A percentile compares a stretch with the other conserved stretches of the same genome.
Evolutionary conservation across 345 rosid species (phyloP).

Genomic region (Triadica sebifera): DNA sequence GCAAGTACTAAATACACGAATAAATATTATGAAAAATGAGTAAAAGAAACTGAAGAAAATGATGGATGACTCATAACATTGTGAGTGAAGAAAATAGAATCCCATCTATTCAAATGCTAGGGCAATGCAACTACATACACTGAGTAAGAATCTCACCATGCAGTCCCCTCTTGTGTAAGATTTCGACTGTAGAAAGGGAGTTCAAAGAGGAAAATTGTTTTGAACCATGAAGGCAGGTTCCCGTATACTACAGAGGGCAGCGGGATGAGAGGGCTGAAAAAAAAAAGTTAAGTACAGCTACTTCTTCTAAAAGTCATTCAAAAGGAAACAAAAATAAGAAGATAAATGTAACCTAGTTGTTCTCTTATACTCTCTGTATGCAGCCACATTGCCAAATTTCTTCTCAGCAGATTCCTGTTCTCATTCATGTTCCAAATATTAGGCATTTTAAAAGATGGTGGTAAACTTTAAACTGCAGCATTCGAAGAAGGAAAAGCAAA

Average conservation of each 20-base stretch:
- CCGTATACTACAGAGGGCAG: constrained; percentile 63
- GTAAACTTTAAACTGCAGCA: neutral
- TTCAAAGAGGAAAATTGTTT: constrained; percentile 59
- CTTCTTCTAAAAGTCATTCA: constrained; percentile 1
- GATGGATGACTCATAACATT: neutral
- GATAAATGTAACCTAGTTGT: constrained; percentile 55
- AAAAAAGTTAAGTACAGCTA: constrained; percentile 8
- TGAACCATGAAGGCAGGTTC: constrained; percentile 75
- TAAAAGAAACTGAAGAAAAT: neutral
- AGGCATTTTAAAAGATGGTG: neutral
- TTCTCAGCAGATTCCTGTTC: constrained; percentile 79
- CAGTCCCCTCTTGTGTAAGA: constrained; percentile 56
- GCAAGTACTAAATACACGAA: too few species aligned
- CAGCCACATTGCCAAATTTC: constrained; percentile 62
- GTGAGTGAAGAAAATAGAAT: neutral
- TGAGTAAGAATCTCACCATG: constrained; percentile 52
- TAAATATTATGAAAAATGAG: too few species aligned
- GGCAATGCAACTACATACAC: neutral
- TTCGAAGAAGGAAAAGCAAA: constrained; percentile 24
- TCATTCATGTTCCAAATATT: neutral
- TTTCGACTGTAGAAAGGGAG: constrained; percentile 71
- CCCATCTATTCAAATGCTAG: neutral
- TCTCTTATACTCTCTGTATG: constrained; percentile 65
- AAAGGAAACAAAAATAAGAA: neutral
- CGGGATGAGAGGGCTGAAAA: constrained; percentile 79